Conservation (phyloP, 768 basidiomycete species). For the Hygrophoropsis aurantiaca region DNA sequence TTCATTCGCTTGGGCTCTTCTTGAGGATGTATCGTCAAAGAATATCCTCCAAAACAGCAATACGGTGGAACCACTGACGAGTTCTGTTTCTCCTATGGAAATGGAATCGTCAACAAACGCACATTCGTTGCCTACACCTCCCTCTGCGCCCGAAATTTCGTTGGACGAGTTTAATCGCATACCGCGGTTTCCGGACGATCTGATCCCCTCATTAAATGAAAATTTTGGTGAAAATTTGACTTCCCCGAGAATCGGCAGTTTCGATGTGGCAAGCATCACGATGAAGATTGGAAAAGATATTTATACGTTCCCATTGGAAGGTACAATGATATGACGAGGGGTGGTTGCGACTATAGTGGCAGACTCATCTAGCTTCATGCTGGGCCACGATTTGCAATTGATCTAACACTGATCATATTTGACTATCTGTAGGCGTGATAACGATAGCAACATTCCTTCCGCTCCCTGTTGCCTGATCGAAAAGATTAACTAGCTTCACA, state of each 20-base stretch:
- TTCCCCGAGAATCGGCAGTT: slow-evolving; percentile 42
- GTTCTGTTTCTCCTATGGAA: slow-evolving; percentile 1
- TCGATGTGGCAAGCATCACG: slow-evolving; percentile 54
- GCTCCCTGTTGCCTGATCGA: slow-evolving; percentile 72
- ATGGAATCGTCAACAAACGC: neutral
- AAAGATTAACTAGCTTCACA: slow-evolving; percentile 60
- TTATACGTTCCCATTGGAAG: slow-evolving; percentile 42
- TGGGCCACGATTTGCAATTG: too few species aligned
- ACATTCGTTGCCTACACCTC: slow-evolving; percentile 3
- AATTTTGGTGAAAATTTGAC: slow-evolving; percentile 44
- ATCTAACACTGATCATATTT: too few species aligned
- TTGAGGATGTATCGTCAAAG: slow-evolving; percentile 33
- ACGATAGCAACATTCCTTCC: slow-evolving; percentile 70
- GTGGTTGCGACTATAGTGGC: too few species aligned
- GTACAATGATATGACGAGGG: too few species aligned
- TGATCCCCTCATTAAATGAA: slow-evolving; percentile 51
- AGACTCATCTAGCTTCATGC: too few species aligned
- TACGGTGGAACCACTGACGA: slow-evolving; percentile 3
- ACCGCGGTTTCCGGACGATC: slow-evolving; percentile 45
- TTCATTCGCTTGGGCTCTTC: slow-evolving; percentile 85
- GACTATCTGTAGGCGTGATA: slow-evolving; percentile 33
- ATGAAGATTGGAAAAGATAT: slow-evolving; percentile 74
- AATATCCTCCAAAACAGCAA: slow-evolving; percentile 3
- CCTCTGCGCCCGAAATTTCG: neutral
- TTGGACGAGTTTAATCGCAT: slow-evolving; percentile 43